phyloP scores from a whole-genome alignment of 768 basidiomycete species.

The Agaricus blazei region DNA sequence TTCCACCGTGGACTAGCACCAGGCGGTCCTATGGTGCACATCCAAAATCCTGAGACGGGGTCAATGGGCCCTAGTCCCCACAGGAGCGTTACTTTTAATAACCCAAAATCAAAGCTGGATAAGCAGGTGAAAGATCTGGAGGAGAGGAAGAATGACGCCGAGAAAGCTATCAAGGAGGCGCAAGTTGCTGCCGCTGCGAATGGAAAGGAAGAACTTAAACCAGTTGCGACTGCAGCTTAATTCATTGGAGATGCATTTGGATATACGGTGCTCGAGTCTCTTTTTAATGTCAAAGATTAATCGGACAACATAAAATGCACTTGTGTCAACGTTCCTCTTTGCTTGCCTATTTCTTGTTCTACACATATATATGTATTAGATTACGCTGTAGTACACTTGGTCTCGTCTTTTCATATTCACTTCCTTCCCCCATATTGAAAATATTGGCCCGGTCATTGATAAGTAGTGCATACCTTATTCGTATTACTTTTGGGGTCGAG shows the following conservation, averaged over 20 bases:
- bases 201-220: constrained; percentile 53
- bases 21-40: constrained; percentile 54
- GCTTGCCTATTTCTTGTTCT: neutral
- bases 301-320: neutral
- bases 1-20: constrained; percentile 77
- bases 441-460: neutral
- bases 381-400: constrained; percentile 19
- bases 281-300: neutral
- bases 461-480: neutral
- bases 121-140: constrained; percentile 40
- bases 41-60: constrained; percentile 59
- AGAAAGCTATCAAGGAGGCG: constrained; percentile 52
- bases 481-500: neutral
- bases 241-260: neutral
- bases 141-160: constrained; percentile 52
- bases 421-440: neutral
- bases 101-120: constrained; percentile 22
- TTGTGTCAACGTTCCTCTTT: neutral
- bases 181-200: constrained; percentile 53
- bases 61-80: constrained; percentile 64
- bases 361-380: constrained; percentile 12
- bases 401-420: neutral
- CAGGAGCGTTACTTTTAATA: constrained; percentile 70
- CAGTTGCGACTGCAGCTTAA: constrained; percentile 42
- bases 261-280: neutral